Conservation (phyloP, 352 stramenopile species). For the Peronospora belbahrii region DNA sequence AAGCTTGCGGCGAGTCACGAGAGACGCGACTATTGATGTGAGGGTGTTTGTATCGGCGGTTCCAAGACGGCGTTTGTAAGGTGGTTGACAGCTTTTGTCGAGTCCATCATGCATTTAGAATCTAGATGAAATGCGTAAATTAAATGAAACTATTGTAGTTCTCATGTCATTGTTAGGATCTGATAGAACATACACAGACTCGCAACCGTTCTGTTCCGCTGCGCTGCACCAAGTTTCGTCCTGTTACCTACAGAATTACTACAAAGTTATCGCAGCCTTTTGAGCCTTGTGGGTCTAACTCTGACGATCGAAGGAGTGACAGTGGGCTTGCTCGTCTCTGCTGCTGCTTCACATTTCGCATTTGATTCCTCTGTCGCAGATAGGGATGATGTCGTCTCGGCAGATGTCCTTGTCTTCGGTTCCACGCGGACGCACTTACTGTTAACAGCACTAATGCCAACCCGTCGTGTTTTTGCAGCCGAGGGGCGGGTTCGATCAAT, state of each 20-base stretch:
- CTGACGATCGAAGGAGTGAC: slow-evolving; percentile 14
- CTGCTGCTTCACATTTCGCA: background rate
- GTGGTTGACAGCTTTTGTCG: too few relatives aligned
- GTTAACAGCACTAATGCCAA: slow-evolving; percentile 12
- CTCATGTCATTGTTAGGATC: background rate
- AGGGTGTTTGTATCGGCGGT: too few relatives aligned
- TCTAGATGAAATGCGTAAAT: background rate
- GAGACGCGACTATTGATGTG: too few relatives aligned
- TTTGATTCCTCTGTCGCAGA: slow-evolving; percentile 1
- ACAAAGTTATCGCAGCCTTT: slow-evolving; percentile 21
- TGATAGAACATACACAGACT: background rate
- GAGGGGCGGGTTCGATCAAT: slow-evolving; percentile 19
- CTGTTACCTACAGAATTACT: background rate
- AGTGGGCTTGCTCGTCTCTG: slow-evolving; percentile 6
- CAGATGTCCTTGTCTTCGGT: background rate
- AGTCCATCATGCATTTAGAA: too few relatives aligned
- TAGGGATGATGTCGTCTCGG: slow-evolving; percentile 2
- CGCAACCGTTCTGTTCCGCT: background rate
- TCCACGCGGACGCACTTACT: slow-evolving; percentile 16
- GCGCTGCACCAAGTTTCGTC: background rate
- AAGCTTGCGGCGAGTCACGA: too few relatives aligned
- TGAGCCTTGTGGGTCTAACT: slow-evolving; percentile 25
- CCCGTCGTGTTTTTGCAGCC: slow-evolving; percentile 25
- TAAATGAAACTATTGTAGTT: background rate
- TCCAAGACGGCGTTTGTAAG: too few relatives aligned